Evolutionary conservation across 352 stramenopile species (phyloP).

Genomic region (Peronospora belbahrii): DNA sequence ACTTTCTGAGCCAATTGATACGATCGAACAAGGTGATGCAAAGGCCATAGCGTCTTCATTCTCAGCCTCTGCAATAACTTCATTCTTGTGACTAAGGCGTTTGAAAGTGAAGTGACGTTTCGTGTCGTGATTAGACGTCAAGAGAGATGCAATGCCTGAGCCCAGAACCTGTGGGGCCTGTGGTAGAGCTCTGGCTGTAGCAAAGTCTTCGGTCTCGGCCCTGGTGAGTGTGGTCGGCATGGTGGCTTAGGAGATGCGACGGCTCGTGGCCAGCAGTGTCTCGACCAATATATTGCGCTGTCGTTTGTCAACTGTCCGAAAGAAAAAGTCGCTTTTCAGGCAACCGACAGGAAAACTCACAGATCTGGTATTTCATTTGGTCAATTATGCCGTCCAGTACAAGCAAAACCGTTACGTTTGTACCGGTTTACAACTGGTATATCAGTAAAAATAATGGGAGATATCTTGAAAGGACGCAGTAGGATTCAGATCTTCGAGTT

Average conservation of each 20-base stretch:
- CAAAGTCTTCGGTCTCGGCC: slow-evolving; percentile 63
- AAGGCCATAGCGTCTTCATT: slow-evolving; percentile 6
- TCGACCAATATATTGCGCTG: too few relatives aligned
- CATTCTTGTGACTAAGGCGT: slow-evolving; percentile 13
- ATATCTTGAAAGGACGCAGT: too few relatives aligned
- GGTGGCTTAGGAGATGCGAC: neutral
- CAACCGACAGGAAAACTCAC: too few relatives aligned
- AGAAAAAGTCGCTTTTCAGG: too few relatives aligned
- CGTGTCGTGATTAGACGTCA: neutral
- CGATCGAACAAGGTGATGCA: neutral
- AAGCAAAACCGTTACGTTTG: too few relatives aligned
- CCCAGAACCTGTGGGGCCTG: slow-evolving; percentile 21
- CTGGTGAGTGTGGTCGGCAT: slow-evolving; percentile 37
- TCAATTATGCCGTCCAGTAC: too few relatives aligned
- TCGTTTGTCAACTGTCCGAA: too few relatives aligned
- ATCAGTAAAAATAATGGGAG: too few relatives aligned
- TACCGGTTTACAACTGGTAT: too few relatives aligned
- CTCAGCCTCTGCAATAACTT: slow-evolving; percentile 24
- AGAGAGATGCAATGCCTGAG: neutral
- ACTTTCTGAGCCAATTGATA: slow-evolving; percentile 3
- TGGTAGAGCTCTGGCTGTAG: slow-evolving; percentile 30
- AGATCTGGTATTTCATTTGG: too few relatives aligned
- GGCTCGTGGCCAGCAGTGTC: too few relatives aligned
- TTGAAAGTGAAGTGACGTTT: slow-evolving; percentile 31
- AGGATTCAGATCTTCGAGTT: too few relatives aligned